Base-by-base conservation (phyloP, 768 basidiomycete genomes). In the Rhizopogon vesiculosus region DNA sequence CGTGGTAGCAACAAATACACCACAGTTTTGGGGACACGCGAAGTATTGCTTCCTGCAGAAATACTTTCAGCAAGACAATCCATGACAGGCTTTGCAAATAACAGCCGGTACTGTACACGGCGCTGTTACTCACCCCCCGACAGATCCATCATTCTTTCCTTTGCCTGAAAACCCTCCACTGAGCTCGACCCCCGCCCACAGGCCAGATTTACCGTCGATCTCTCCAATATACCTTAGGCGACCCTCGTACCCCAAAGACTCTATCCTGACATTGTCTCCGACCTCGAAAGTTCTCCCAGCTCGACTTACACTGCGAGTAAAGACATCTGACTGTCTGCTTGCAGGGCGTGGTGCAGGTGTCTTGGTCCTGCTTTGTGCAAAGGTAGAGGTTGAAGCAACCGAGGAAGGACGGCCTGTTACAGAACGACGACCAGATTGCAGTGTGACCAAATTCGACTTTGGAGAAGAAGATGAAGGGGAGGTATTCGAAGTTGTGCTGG, bases 161-260 rank as follows among this genome's bases (percentile, higher is more conserved):
- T 89, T 91, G 18, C 96, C 94, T 16, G 79, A 70, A 66, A 93
- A 96, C 6, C 91, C 90, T 38, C 86, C 87, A 61, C 82, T 76
- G 19, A 99, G 77, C 71, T 98, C 92, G 19, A 99, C 91, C 13
- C 96, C 96, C 15, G 91, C 96, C 91, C 92, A 99, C 6, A 86
- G 73, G 3, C 95, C 96, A 3, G 82, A 78, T 69, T 98, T 98
- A 50, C 91, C 91, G 16, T 90, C 86, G 54, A 97, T 94, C 61
- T 83, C 80, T 5, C 96, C 96, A 16, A 95, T 58, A 70, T 84
- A 98, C 57, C 83, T 75, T 43, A 98, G 71, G 8, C 75, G 80
- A 16, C 96, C 96, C 67, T 97, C 94, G 68, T 88, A 89, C 0
- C 93, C 93, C 44, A 93, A 78, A 9, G 87, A 90, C 63, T 93